Conservation (phyloP, 202 grass and related monocot species). For the Cymbopogon flexuosus region DNA sequence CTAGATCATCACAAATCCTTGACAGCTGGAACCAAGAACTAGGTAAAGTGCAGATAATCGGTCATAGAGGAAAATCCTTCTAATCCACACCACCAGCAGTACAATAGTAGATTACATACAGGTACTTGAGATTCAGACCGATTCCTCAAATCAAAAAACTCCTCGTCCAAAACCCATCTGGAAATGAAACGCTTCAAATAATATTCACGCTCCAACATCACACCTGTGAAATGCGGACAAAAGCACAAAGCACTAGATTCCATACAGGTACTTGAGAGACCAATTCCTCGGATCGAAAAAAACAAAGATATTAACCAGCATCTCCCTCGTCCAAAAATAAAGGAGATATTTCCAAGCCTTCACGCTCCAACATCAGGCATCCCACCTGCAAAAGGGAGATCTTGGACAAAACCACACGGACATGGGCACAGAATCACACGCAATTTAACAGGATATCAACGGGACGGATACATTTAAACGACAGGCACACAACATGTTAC, state of each 20-base stretch:
- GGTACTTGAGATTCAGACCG: background rate
- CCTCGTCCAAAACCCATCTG: background rate
- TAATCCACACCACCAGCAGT: too few species aligned
- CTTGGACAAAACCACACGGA: background rate
- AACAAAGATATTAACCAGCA: background rate
- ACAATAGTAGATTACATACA: background rate
- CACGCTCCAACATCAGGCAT: background rate
- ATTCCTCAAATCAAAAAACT: too few species aligned
- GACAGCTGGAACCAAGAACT: too few species aligned
- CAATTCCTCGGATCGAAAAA: background rate
- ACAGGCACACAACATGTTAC: slow-evolving; percentile 8
- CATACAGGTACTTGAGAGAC: too few species aligned
- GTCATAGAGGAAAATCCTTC: background rate
- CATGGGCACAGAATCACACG: background rate
- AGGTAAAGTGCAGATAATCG: background rate
- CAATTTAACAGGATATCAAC: background rate
- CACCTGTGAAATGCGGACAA: too few species aligned
- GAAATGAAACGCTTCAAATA: too few species aligned
- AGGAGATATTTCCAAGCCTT: too few species aligned
- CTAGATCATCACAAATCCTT: background rate
- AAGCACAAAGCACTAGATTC: too few species aligned
- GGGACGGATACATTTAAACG: background rate
- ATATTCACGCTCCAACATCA: background rate
- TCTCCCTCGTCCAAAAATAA: background rate
- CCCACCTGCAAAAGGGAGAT: background rate